Evolutionary conservation across 345 rosid species (phyloP).

Genomic region (Salix caprea): DNA sequence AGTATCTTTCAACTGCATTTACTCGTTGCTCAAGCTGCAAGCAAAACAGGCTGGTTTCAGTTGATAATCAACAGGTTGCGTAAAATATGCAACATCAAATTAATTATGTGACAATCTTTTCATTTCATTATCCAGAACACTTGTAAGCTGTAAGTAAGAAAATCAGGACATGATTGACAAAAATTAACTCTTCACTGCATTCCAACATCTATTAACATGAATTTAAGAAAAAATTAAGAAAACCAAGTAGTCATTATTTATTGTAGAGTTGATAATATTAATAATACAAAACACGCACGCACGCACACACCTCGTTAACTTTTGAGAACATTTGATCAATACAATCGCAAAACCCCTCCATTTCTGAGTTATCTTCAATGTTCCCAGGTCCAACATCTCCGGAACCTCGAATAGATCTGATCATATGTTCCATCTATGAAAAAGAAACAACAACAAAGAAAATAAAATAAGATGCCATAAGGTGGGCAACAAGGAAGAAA

Average conservation of each 20-base stretch:
- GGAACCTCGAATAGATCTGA: conserved; percentile 16
- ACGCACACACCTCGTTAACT: conserved; percentile 44
- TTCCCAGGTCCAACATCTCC: conserved; percentile 18
- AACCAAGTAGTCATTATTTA: too few species aligned
- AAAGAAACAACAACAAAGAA: background rate
- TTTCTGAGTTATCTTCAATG: conserved; percentile 25
- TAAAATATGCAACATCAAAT: too few species aligned
- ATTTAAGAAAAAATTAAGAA: too few species aligned
- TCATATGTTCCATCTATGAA: background rate
- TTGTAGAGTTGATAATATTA: background rate
- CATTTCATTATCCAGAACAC: too few species aligned
- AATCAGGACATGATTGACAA: too few species aligned
- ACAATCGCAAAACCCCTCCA: conserved; percentile 34
- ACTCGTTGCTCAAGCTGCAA: conserved; percentile 70
- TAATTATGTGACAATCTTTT: too few species aligned
- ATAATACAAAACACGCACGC: background rate
- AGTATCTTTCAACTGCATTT: conserved; percentile 63
- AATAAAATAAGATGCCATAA: too few species aligned
- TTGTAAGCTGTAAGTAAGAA: too few species aligned
- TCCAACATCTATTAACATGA: too few species aligned
- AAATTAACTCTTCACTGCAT: too few species aligned
- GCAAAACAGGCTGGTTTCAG: background rate
- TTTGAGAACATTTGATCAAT: conserved; percentile 52
- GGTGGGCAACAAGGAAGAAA: too few species aligned
- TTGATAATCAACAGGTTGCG: background rate